Evolutionary conservation across 306 rosid species (phyloP).

Genomic region (Senna siamea): DNA sequence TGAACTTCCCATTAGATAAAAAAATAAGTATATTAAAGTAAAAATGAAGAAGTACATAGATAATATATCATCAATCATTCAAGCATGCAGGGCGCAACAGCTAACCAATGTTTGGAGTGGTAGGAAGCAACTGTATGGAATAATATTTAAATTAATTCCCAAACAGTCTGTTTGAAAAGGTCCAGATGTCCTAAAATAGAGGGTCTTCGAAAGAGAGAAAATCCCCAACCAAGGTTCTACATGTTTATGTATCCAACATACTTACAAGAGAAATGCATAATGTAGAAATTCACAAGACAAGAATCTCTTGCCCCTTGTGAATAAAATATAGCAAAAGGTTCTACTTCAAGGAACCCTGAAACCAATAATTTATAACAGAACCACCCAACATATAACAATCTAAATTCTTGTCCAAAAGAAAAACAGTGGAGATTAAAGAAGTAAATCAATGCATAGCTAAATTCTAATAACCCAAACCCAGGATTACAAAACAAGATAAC

Average conservation of each 20-base stretch:
- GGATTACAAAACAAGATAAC: not conserved
- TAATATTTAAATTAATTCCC: not conserved
- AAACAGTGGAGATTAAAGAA: too few relatives aligned
- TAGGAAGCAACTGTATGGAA: not conserved
- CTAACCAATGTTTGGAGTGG: not conserved
- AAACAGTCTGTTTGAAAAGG: not conserved
- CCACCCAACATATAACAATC: not conserved
- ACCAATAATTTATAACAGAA: not conserved
- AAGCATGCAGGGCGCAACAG: not conserved
- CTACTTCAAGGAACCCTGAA: not conserved
- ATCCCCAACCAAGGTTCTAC: constrained; percentile 3
- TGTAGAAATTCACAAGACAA: not conserved
- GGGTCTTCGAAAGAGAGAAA: not conserved
- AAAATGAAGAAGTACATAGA: constrained; percentile 29
- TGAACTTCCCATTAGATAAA: not conserved
- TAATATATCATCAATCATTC: constrained; percentile 24
- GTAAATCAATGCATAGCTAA: not conserved
- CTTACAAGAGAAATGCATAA: not conserved
- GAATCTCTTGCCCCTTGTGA: not conserved
- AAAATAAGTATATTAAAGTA: not conserved
- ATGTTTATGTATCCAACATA: constrained; percentile 6
- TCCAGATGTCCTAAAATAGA: not conserved
- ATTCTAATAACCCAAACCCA: not conserved
- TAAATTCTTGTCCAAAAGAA: not conserved
- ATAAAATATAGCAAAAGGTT: not conserved